Evolutionary conservation across 2,329 filamentous ascomycete genomes (phyloP), one percentile per base, ranked within the genome.

Genomic region (Lojkania enalia): DNA sequence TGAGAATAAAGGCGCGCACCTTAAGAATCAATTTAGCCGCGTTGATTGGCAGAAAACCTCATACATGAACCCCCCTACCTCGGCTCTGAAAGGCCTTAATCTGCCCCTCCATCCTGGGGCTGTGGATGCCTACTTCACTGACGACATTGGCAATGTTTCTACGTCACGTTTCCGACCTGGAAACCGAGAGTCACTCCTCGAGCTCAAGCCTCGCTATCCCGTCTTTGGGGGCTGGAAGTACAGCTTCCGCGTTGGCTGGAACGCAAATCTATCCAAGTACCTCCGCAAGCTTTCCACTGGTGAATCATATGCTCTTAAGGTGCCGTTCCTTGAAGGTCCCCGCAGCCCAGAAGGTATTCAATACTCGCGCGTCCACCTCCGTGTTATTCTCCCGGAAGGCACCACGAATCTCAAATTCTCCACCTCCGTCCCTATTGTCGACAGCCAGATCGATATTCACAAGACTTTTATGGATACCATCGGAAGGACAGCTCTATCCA

Each of bases 191-290:
- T 86, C 88, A n/a, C 75, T 86, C 31, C 80, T 99, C 20, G 91
- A 96, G 71, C 79, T 96, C 52, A 94, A 91, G 77, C 94, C 94
- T 15, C 84, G 94, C 40, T 99, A 95, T 71, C 94, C 94, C n/a
- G 71, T 99, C 18, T 99, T 96, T 62, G 94, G 94, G 48, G 90
- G 89, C 49, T 99, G 94, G 94, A 96, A 95, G 72, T 97, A 96
- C 73, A 94, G 88, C 55, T 99, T 97, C 77, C 89, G 87, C 47
- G 85, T 97, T 45, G 94, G 94, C 57, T 99, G 94, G 94, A 95
- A 97, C 74, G 85, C 88, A 40, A 84, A 95, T 55, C 78, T 95
- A 20, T 83, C 83, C 61, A 82, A 81, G 45, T 94, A 88, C 68
- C 69, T 99, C 55, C 85, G 89, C 60, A 78, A 76, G 59, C 63